A percentile compares a stretch with the other conserved stretches of the same genome.
Conservation (phyloP, 495 filamentous ascomycete species). For the Tuber magnatum region DNA sequence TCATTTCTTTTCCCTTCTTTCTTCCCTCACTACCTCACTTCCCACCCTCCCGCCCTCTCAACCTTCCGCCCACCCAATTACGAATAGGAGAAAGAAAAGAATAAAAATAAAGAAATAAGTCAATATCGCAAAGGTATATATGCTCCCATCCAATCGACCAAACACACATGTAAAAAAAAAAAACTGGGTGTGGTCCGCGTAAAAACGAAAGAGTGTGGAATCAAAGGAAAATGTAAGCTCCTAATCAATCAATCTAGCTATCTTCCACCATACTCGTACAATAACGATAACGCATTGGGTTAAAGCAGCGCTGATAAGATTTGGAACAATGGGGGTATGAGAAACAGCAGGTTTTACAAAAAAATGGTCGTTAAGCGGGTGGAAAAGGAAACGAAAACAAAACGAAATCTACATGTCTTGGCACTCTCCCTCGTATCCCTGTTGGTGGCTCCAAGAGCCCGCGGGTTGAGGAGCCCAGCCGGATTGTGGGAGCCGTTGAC, state of each 20-base stretch:
- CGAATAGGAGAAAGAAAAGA: not conserved
- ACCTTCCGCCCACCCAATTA: not conserved
- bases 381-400: not conserved
- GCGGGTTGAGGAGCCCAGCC: constrained; percentile 33
- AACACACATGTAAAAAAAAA: not conserved
- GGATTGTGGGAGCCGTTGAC: constrained; percentile 24
- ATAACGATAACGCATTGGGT: not conserved
- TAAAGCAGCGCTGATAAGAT: not conserved
- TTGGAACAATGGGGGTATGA: not conserved
- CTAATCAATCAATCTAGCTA: not conserved
- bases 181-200: not conserved
- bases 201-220: not conserved
- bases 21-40: too few species aligned
- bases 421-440: constrained; percentile 21
- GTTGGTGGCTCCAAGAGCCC: constrained; percentile 27
- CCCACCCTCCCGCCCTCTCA: too few species aligned
- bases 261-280: constrained; percentile 1
- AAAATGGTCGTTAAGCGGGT: not conserved
- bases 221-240: not conserved
- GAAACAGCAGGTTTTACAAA: not conserved
- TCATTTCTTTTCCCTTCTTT: not conserved
- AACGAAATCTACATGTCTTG: constrained; percentile 22
- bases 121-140: constrained; percentile 1
- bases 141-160: not conserved
- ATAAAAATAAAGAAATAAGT: not conserved